Conservation (phyloP, 2,329 filamentous ascomycete genomes). For the Penicillium sp. region DNA sequence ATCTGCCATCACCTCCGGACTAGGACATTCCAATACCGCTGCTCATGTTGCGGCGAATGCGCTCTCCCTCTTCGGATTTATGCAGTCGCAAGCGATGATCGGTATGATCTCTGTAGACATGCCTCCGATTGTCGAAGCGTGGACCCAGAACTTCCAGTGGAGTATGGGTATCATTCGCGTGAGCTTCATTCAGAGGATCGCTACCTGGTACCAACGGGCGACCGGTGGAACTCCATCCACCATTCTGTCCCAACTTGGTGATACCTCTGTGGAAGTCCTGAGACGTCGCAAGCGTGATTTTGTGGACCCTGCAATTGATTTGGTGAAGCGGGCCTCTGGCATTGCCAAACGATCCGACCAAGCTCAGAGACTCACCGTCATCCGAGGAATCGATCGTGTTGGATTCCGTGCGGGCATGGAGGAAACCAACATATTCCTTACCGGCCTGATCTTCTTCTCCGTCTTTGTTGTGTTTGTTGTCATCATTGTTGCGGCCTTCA, state of each 20-base stretch:
- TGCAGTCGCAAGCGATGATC: constrained; percentile 89
- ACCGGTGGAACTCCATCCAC: constrained; percentile 82
- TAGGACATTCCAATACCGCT: constrained; percentile 90
- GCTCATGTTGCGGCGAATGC: constrained; percentile 93
- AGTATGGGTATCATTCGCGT: constrained; percentile 92
- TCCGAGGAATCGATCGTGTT: constrained; percentile 83
- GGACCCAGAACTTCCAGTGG: constrained; percentile 98
- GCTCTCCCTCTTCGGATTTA: constrained; percentile 88
- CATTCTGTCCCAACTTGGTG: constrained; percentile 68
- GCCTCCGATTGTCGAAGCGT: constrained; percentile 82
- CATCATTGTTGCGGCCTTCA: constrained; percentile 71
- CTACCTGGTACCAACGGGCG: constrained; percentile 92
- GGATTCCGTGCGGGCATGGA: constrained; percentile 84
- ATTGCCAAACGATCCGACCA: constrained; percentile 53
- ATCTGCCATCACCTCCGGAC: constrained; percentile 81
- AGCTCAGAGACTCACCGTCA: constrained; percentile 46
- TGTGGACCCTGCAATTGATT: constrained; percentile 36
- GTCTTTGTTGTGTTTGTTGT: constrained; percentile 74
- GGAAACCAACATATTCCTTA: constrained; percentile 88
- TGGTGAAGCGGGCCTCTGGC: constrained; percentile 25
- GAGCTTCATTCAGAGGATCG: constrained; percentile 80
- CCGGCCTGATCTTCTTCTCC: constrained; percentile 82
- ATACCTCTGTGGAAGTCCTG: constrained; percentile 77
- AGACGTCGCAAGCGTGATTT: constrained; percentile 52
- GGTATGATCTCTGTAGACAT: constrained; percentile 77